Base-by-base conservation (phyloP, 2,329 filamentous ascomycete species). In the Cladosporium oxysporum region DNA sequence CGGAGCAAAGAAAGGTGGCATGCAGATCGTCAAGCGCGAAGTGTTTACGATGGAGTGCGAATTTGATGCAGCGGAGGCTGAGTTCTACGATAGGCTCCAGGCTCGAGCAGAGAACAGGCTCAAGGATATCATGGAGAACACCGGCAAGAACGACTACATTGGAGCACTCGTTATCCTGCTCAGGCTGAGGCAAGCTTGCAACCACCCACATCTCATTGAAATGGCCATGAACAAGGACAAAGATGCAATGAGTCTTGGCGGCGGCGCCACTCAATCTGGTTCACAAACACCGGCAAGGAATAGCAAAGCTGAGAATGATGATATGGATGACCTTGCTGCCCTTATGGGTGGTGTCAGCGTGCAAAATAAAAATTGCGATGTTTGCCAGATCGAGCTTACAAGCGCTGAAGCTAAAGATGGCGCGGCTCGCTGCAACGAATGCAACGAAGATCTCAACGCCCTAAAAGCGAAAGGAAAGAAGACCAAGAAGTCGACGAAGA, bases 141-240 rank as follows among this genome's bases (percentile, higher is more conserved):
- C 87, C 7, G 88, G 84, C 31, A 88, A 91, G 74, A 82, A 93
- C 62, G 96, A 93, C 80, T 98, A 98, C 76, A 94, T 96, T 66
- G 96, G 93, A 72, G 95, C 95, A 21, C 87, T 99, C 74, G 93
- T 97, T 14, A 82, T 99, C 67, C 86, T 99, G n/a, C 82, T 99
- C 65, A 89, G 95, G 47, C 83, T 99, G 67, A 87, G 95, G 67
- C 95, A 99, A 77, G 91, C 93, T 23, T 99, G 95, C 78, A 97
- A 99, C 74, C 95, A 99, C 76, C 93, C 93, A 0, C 90, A 92
- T 70, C 83, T 99, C 55, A 90, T 97, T 14, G 91, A 92, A 70
- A 90, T 89, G 69, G 94, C 96, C 74, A 83, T 97, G 66, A 90
- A 90, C 64, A 91, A 91, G 70, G 95, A 99, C 76, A 92, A 90